Percentiles rank a stretch among this genome's conserved stretches.
Evolutionary conservation across 768 basidiomycete genomes (phyloP).

Genomic region (Favolaschia claudopus): DNA sequence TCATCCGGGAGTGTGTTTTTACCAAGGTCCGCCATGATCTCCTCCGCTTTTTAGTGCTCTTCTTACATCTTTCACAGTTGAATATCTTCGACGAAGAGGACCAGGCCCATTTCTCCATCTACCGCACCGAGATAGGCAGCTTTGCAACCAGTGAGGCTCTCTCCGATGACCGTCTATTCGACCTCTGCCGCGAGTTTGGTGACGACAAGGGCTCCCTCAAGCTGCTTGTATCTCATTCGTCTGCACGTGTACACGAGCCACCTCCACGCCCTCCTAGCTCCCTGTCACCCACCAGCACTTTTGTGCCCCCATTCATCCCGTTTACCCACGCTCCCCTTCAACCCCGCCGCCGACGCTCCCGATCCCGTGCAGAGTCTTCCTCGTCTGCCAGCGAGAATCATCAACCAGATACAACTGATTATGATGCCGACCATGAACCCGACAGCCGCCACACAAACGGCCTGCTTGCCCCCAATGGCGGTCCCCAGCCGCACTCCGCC

Average conservation of each 20-base stretch:
- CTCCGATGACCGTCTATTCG: slow-evolving; percentile 71
- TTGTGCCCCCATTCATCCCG: slow-evolving; percentile 58
- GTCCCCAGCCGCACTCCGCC: slow-evolving; percentile 39
- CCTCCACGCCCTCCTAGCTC: slow-evolving; percentile 40
- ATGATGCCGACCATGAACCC: slow-evolving; percentile 75
- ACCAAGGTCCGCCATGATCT: slow-evolving; percentile 62
- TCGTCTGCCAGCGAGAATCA: slow-evolving; percentile 71
- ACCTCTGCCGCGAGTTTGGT: slow-evolving; percentile 73
- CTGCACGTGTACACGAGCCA: slow-evolving; percentile 65
- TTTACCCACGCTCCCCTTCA: slow-evolving; percentile 52
- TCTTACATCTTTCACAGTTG: slow-evolving; percentile 53
- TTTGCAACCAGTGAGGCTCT: slow-evolving; percentile 79
- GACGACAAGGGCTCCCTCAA: slow-evolving; percentile 85
- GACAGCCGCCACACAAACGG: slow-evolving; percentile 46
- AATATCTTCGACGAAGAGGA: slow-evolving; percentile 85
- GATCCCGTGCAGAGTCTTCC: slow-evolving; percentile 73
- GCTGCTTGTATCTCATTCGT: slow-evolving; percentile 78
- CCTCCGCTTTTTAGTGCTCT: slow-evolving; percentile 3
- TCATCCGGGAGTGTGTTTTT: slow-evolving; percentile 83
- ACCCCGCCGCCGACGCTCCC: slow-evolving; percentile 55
- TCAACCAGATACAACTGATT: slow-evolving; percentile 64
- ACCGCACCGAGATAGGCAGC: slow-evolving; percentile 86
- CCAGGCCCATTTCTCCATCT: slow-evolving; percentile 77
- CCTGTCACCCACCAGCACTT: slow-evolving; percentile 50
- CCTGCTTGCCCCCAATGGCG: slow-evolving; percentile 37